Evolutionary conservation across 2,329 filamentous ascomycete genomes (phyloP).

Genomic region (Passalora sequoiae): DNA sequence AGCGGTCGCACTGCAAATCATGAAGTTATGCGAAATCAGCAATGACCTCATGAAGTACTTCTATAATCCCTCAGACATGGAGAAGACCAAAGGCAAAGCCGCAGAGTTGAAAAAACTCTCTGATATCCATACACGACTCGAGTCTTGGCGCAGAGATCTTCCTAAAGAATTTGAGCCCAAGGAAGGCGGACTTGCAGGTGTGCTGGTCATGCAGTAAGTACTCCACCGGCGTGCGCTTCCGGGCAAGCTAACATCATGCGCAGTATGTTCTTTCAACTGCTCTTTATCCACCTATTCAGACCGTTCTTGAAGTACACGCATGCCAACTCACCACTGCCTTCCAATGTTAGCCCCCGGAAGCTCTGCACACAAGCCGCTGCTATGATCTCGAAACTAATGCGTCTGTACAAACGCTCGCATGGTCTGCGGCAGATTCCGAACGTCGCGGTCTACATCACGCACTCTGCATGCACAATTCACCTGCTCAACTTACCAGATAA

Average conservation of each 20-base stretch:
- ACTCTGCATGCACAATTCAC: constrained; percentile 92
- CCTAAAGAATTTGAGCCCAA: constrained; percentile 83
- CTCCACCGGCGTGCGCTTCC: background rate
- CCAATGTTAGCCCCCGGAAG: constrained; percentile 82
- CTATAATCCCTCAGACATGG: constrained; percentile 69
- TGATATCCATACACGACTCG: constrained; percentile 81
- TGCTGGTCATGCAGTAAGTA: constrained; percentile 80
- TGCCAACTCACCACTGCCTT: constrained; percentile 71
- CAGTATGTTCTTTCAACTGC: constrained; percentile 95
- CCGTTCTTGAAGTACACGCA: constrained; percentile 90
- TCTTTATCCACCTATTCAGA: constrained; percentile 92
- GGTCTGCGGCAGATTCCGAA: constrained; percentile 92
- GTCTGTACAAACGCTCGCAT: constrained; percentile 87
- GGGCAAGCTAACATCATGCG: background rate
- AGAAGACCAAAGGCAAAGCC: constrained; percentile 64
- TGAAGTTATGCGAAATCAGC: constrained; percentile 84
- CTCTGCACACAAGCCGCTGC: constrained; percentile 86
- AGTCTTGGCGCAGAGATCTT: constrained; percentile 79
- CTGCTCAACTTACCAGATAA: constrained; percentile 89
- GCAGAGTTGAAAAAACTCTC: constrained; percentile 87
- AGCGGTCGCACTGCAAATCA: constrained; percentile 74
- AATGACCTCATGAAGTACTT: constrained; percentile 85
- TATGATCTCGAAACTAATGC: constrained; percentile 87
- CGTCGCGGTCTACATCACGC: constrained; percentile 90
- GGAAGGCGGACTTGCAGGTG: constrained; percentile 82